Evolutionary conservation across 441 rosid species (phyloP).

Genomic region (Omphalea diandra): DNA sequence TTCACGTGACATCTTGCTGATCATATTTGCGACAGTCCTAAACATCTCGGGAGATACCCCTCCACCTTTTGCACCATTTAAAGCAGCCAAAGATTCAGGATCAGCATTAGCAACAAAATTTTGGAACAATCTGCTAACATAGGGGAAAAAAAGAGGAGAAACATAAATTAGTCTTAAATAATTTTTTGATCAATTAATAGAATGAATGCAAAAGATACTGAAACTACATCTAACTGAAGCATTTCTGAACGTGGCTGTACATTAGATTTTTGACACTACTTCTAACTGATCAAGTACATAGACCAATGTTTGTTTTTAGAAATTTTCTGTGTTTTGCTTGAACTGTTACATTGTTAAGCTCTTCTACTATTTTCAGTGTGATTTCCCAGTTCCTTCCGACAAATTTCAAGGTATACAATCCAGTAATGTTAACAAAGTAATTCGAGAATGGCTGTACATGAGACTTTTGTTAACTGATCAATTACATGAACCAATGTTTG

Average conservation of each 20-base stretch:
- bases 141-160: not conserved
- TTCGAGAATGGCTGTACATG: not conserved
- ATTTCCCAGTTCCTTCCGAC: not conserved
- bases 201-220: not conserved
- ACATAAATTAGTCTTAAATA: not conserved
- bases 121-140: constrained; percentile 65
- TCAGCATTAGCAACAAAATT: constrained; percentile 69
- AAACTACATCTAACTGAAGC: no score
- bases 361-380: not conserved
- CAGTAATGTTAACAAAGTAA: not conserved
- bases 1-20: no score
- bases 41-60: no score
- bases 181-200: not conserved
- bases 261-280: no score
- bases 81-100: constrained; percentile 67
- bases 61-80: constrained; percentile 70
- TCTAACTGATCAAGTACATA: no score
- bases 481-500: no score
- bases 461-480: no score
- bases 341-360: no score
- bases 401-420: not conserved
- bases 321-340: no score
- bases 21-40: no score
- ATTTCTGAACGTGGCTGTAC: no score
- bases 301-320: no score